Evolutionary conservation across 1,284 basidiomycete genomes (phyloP).

Genomic region (Lignosus rhinocerotis): DNA sequence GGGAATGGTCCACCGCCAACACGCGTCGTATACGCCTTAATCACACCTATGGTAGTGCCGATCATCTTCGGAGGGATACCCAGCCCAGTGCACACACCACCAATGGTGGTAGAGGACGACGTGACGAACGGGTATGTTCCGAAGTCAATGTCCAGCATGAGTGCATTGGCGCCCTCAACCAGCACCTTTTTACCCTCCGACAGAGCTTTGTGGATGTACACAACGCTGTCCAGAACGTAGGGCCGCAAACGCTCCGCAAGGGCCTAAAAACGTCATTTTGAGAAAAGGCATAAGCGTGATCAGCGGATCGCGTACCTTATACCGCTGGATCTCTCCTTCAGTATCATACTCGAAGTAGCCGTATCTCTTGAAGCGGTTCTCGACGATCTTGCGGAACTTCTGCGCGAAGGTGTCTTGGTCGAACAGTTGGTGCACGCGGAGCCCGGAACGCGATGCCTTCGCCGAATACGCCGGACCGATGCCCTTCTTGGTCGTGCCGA

Average conservation of each 20-base stretch:
- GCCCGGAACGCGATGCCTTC: conserved; percentile 94
- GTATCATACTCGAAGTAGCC: conserved; percentile 99
- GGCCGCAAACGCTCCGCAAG: conserved; percentile 88
- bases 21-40: conserved; percentile 97
- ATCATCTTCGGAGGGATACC: conserved; percentile 91
- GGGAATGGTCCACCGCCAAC: conserved; percentile 98
- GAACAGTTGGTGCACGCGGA: conserved; percentile 96
- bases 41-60: conserved; percentile 86
- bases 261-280: conserved; percentile 42
- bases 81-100: conserved; percentile 94
- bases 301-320: conserved; percentile 61
- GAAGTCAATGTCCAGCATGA: conserved; percentile 98
- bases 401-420: conserved; percentile 83
- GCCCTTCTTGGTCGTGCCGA: conserved; percentile 97
- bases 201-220: conserved; percentile 84
- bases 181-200: conserved; percentile 78
- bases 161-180: conserved; percentile 96
- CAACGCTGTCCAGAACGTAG: conserved; percentile 87
- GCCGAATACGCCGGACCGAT: conserved; percentile 98
- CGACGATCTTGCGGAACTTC: conserved; percentile 96
- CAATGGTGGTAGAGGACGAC: conserved; percentile 89
- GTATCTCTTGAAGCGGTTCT: conserved; percentile 97
- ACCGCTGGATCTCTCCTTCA: conserved; percentile 92
- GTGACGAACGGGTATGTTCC: conserved; percentile 99
- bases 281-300: background rate